Evolutionary conservation across 2,329 filamentous ascomycete species (phyloP).

Genomic region (Fusarium sarcochroum): DNA sequence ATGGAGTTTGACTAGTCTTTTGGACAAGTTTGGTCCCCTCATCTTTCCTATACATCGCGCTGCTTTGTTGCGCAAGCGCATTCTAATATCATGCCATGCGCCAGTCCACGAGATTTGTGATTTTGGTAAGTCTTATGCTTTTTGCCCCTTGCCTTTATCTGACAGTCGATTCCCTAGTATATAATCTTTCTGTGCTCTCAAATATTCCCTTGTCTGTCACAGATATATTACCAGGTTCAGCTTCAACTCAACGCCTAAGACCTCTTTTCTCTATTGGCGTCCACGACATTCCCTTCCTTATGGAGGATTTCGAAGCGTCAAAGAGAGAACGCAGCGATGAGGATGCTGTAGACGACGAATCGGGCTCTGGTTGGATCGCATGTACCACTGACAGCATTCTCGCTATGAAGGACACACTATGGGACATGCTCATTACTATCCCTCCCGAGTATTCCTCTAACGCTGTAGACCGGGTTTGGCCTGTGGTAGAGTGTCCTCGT

Average conservation of each 20-base stretch:
- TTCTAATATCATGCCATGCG: slow-evolving; percentile 87
- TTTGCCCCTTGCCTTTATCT: background rate
- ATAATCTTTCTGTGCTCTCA: slow-evolving; percentile 92
- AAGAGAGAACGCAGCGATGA: slow-evolving; percentile 56
- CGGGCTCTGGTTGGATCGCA: slow-evolving; percentile 84
- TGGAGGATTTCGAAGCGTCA: slow-evolving; percentile 69
- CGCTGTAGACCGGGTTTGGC: slow-evolving; percentile 77
- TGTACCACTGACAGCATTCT: slow-evolving; percentile 97
- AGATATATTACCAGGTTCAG: slow-evolving; percentile 75
- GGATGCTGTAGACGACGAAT: slow-evolving; percentile 60
- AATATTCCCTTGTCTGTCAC: slow-evolving; percentile 84
- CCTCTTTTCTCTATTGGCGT: slow-evolving; percentile 95
- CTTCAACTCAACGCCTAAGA: slow-evolving; percentile 75
- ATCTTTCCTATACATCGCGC: slow-evolving; percentile 93
- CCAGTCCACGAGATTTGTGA: slow-evolving; percentile 90
- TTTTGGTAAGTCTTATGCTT: slow-evolving; percentile 75
- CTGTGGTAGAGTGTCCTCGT: slow-evolving; percentile 77
- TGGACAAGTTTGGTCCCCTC: slow-evolving; percentile 89
- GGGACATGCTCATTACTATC: slow-evolving; percentile 90
- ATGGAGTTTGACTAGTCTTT: slow-evolving; percentile 80
- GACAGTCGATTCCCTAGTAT: slow-evolving; percentile 71
- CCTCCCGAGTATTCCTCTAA: slow-evolving; percentile 73
- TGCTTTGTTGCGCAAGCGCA: slow-evolving; percentile 86
- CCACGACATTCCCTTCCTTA: slow-evolving; percentile 87
- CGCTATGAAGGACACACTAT: slow-evolving; percentile 86